Conservation (phyloP, 2,329 filamentous ascomycete genomes). For the Metarhizium anisopliae region DNA sequence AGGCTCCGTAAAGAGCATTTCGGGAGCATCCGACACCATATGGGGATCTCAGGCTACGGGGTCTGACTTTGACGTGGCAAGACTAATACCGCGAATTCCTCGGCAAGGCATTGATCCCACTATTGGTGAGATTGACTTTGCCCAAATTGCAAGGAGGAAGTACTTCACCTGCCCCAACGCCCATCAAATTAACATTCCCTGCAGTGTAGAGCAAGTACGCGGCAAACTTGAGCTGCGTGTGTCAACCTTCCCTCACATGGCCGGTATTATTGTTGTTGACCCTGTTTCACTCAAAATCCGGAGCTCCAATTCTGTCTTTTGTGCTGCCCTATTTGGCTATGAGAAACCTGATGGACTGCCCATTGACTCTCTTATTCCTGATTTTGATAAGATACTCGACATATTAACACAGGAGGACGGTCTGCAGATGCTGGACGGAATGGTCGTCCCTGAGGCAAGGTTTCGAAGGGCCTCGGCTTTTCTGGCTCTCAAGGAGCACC, state of each 20-base stretch:
- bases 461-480: conserved; percentile 85
- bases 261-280: conserved; percentile 89
- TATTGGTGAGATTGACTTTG: conserved; percentile 68
- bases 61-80: conserved; percentile 64
- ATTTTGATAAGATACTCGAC: conserved; percentile 75
- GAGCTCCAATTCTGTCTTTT: conserved; percentile 93
- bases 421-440: conserved; percentile 77
- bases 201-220: conserved; percentile 66
- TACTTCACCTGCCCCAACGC: conserved; percentile 81
- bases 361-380: conserved; percentile 74
- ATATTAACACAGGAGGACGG: conserved; percentile 82
- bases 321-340: conserved; percentile 83
- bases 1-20: conserved; percentile 59
- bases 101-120: conserved; percentile 62
- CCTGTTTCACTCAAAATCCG: conserved; percentile 69
- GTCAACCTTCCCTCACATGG: conserved; percentile 94
- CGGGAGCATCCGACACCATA: conserved; percentile 73
- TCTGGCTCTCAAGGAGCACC: conserved; percentile 74
- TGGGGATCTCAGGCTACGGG: conserved; percentile 67
- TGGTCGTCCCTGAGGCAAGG: conserved; percentile 92
- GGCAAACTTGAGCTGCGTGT: conserved; percentile 67
- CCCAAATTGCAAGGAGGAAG: conserved; percentile 59
- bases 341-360: conserved; percentile 71
- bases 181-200: conserved; percentile 72
- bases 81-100: conserved; percentile 74